Evolutionary conservation across 768 basidiomycete genomes (phyloP), one percentile per base, ranked within the genome.

Genomic region (Boletales sp.): DNA sequence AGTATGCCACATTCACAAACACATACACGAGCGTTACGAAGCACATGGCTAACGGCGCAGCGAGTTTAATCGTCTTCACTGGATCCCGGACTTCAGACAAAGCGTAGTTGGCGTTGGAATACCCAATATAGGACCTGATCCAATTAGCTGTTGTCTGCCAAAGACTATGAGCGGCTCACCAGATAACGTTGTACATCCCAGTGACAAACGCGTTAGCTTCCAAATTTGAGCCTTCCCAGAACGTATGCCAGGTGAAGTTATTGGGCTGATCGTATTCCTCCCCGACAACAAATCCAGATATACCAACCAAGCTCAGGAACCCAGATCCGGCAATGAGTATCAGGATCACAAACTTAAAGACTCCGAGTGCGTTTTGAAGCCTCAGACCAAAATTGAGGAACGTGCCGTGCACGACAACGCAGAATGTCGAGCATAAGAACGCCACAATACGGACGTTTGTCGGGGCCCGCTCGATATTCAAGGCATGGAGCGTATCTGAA

Each of bases 61-160:
- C 88, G 10, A 76, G 71, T 58, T 82, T 86, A 61, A 90, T 78
- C 1, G 86, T 89, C 36, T 76, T 73, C 4, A 89, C 76, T 1
- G 87, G 88, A 54, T 89, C 76, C 19, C 74, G 75, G 7, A 87
- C 73, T 59, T 90, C 87, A 4, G 84, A 85, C 5, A 90, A 70
- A 0, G 81, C 83, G 54, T 86, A 87, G 59, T 89, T 87, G 9
- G 85, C 86, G 50, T 84, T 86, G 3, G 81, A 78, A 60, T 87
- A 90, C 0, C 87, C 87, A 41, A 78, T 74, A 59, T 81, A 86
- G 0, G 84, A 82, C 86, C 86, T 87, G 37, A 11, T 32, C 14
- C 12, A 46, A 28, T 57, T 7, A 46, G 41, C 9, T 3, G 19
- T 34, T 8, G 33, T 32, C 36, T 6, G 48, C 12, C 6, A 5